Base-by-base conservation (phyloP, 371 early-diverging fungal genomes). In the Mucor indicus region DNA sequence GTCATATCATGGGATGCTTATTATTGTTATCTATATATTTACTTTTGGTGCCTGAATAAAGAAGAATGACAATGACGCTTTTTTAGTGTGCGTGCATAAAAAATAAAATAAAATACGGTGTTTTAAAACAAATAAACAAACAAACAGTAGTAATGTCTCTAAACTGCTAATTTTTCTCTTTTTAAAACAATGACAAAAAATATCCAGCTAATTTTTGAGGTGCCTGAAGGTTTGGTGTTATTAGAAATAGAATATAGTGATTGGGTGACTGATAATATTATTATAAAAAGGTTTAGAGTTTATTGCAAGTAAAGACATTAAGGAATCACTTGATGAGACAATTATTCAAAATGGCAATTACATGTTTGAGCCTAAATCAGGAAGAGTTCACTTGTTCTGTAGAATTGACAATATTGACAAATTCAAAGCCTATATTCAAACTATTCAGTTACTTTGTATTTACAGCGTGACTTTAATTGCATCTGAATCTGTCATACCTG, bases 191-290 rank as follows among this genome's bases (percentile, higher is more conserved):
- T 15, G n/a, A 17, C 41, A 30, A 44, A 31, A 15, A 16, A 38
- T 1, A 53, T 53, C 13, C 64, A 64, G 52, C 17, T 58, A 7
- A 13, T 64, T 20, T 64, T 64, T 24, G 49, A 58, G 51, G 64
- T 64, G 7, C 64, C 64, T 32, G 50, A 58, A 54, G 63, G 63
- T 57, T 2, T 17, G 21, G 10, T 13, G 8, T 11, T 25, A 13
- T 8, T n/a, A 24, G 27, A 41, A 27, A 22, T 12, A 38, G 10
- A 39, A 35, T n/a, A 13, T 6, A 16, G 16, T 32, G n/a, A n/a
- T n/a, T n/a, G n/a, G n/a, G n/a, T n/a, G n/a, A n/a, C n/a, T n/a
- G n/a, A n/a, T n/a, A n/a, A n/a, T n/a, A n/a, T 25, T 7, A 15
- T 15, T 41, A 12, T 15, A 41, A 29, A 21, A 48, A 67, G 68